Evolutionary conservation across 2,329 filamentous ascomycete species (phyloP).

Genomic region (Sporothrix brunneoviolacea): DNA sequence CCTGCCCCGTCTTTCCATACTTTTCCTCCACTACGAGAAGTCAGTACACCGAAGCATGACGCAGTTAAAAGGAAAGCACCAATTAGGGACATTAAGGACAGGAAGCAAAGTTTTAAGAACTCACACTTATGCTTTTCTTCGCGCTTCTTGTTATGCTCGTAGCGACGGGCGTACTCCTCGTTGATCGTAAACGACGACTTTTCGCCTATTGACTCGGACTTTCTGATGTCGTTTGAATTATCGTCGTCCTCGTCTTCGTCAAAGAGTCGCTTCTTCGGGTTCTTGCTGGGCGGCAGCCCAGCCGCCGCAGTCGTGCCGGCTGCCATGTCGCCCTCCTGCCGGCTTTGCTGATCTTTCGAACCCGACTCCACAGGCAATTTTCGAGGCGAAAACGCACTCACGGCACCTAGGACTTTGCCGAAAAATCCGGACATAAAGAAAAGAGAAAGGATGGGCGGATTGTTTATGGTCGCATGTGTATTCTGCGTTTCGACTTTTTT

Average conservation of each 20-base stretch:
- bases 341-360: not conserved
- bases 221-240: slow-evolving; percentile 30
- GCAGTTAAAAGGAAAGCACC: too few species aligned
- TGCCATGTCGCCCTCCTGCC: not conserved
- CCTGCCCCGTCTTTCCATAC: slow-evolving; percentile 43
- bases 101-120: slow-evolving; percentile 22
- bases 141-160: slow-evolving; percentile 96
- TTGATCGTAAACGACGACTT: slow-evolving; percentile 66
- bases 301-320: not conserved
- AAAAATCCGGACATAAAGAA: slow-evolving; percentile 12
- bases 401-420: slow-evolving; percentile 12
- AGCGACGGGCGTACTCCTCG: slow-evolving; percentile 77
- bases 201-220: slow-evolving; percentile 18
- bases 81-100: too few species aligned
- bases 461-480: too few species aligned
- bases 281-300: not conserved
- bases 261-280: slow-evolving; percentile 42
- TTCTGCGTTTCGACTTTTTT: too few species aligned
- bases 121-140: slow-evolving; percentile 70
- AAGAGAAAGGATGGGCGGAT: too few species aligned
- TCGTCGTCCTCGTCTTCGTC: slow-evolving; percentile 45
- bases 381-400: slow-evolving; percentile 5
- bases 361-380: not conserved
- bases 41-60: too few species aligned
- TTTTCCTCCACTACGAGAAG: slow-evolving; percentile 76